phyloP scores from a whole-genome alignment of 495 filamentous ascomycete genomes.

The Viridothelium virens region DNA sequence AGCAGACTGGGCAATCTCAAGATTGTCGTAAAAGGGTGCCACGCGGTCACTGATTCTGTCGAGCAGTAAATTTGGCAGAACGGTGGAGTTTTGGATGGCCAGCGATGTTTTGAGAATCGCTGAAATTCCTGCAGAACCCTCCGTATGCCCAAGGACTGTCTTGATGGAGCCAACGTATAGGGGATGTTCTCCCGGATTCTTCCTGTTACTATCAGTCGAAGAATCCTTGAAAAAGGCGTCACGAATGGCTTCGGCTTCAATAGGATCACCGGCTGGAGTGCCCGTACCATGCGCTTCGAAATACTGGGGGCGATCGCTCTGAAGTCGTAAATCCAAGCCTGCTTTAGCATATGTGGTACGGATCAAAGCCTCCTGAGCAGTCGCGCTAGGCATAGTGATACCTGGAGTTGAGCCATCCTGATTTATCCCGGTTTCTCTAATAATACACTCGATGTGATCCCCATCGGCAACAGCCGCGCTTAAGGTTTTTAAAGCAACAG shows the following conservation, averaged over 20 bases:
- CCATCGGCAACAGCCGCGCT: slow-evolving; percentile 7
- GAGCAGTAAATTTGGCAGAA: slow-evolving; percentile 41
- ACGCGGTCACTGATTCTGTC: slow-evolving; percentile 39
- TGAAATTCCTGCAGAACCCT: slow-evolving; percentile 49
- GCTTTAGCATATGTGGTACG: slow-evolving; percentile 14
- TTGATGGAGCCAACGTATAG: slow-evolving; percentile 15
- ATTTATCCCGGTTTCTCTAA: slow-evolving; percentile 14
- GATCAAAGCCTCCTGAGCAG: slow-evolving; percentile 15
- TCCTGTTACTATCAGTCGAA: not conserved
- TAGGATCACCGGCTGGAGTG: slow-evolving; percentile 14
- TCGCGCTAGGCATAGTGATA: slow-evolving; percentile 14
- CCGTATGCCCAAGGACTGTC: slow-evolving; percentile 46
- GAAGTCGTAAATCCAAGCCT: slow-evolving; percentile 19
- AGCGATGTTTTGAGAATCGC: slow-evolving; percentile 51
- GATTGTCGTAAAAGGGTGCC: slow-evolving; percentile 23
- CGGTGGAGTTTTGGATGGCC: slow-evolving; percentile 49
- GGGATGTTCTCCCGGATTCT: not conserved
- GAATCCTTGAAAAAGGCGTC: not conserved
- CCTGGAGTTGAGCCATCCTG: slow-evolving; percentile 17
- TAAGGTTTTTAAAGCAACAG: slow-evolving; percentile 28
- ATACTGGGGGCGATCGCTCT: slow-evolving; percentile 23
- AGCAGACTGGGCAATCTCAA: slow-evolving; percentile 12
- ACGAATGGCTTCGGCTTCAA: slow-evolving; percentile 10
- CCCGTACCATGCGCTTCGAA: slow-evolving; percentile 19
- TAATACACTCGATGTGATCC: slow-evolving; percentile 12